These are phyloP conservation scores for Mycena filopes DNA, from an alignment of 768 basidiomycete species.

Conservation along the genomic window DNA sequence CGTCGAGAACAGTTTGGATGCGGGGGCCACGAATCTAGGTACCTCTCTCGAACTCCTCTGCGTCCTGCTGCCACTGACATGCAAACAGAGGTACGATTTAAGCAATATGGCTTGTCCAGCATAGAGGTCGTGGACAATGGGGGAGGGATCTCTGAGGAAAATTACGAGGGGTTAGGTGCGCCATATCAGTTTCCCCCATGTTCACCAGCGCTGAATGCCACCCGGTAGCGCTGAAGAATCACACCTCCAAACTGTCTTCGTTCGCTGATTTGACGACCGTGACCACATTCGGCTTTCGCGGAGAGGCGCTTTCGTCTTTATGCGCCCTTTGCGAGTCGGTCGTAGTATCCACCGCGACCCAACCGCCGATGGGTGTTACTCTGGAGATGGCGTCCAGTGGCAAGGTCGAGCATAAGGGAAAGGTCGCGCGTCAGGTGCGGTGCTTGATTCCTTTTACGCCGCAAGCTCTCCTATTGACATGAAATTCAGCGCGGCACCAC, in stretches of 20 bases:
- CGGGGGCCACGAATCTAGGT: constrained; percentile 90
- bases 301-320: constrained; percentile 94
- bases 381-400: constrained; percentile 82
- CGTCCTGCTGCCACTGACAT: constrained; percentile 4
- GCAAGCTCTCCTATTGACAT: neutral
- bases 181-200: neutral
- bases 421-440: constrained; percentile 81
- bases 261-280: constrained; percentile 80
- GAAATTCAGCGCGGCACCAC: constrained; percentile 85
- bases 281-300: constrained; percentile 92
- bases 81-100: constrained; percentile 84
- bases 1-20: constrained; percentile 95
- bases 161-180: constrained; percentile 84
- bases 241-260: constrained; percentile 89
- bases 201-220: neutral
- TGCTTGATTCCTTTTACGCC: neutral
- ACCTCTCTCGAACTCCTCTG: constrained; percentile 33
- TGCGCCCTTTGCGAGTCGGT: constrained; percentile 85
- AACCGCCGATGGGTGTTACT: constrained; percentile 80
- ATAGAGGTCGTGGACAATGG: constrained; percentile 97
- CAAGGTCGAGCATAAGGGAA: constrained; percentile 62
- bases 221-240: constrained; percentile 82
- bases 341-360: constrained; percentile 78
- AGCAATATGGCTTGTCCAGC: constrained; percentile 82
- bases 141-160: constrained; percentile 79